Base-by-base conservation (phyloP, 495 filamentous ascomycete species). In the Penicillium verhagenii region DNA sequence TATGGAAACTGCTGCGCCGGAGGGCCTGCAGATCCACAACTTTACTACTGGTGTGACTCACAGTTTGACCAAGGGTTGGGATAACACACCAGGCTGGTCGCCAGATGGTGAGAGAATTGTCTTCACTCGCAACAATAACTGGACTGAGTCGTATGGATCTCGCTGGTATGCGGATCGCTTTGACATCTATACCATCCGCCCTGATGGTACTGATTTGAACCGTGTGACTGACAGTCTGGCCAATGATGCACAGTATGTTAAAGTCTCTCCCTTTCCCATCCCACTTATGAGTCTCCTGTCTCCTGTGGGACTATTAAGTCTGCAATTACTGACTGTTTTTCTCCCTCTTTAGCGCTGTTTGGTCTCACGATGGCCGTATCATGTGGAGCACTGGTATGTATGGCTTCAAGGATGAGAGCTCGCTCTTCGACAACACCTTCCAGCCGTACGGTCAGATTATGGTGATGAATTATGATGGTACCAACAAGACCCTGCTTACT, bases 361-460 rank as follows among this genome's bases (percentile, higher is more conserved):
- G 75, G 74, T 61, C 62, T 6, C 47, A 59, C 3, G 70, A 73
- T 53, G 68, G 70, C 8, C 68, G 68, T 38, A 73, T 73, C 16
- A 42, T 68, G 49, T 73, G 59, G 44, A 63, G 60, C 5, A 64
- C 59, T 7, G 66, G 68, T 9, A 70, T 71, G 70, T 73, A 57
- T 29, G 68, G 70, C 4, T 72, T 71, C 52, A 60, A 67, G 49
- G 58, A 68, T 46, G 68, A 73, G 56, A 61, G 58, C n/a, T 54
- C 62, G 1, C 49, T 72, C 16, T 73, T 66, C 38, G 71, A 72
- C 40, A 26, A 69, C 16, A 72, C 69, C 6, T 72, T 70, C 51
- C 67, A 73, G 67, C 67, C 65, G 4, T 70, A 72, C 23, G 69
- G 69, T 6, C 69, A 70, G 53, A 64, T 73, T 24, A 54, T 70